These are phyloP conservation scores for Conidiobolus incongruus DNA, from an alignment of 371 early-diverging fungal species.

Conservation along the genomic window DNA sequence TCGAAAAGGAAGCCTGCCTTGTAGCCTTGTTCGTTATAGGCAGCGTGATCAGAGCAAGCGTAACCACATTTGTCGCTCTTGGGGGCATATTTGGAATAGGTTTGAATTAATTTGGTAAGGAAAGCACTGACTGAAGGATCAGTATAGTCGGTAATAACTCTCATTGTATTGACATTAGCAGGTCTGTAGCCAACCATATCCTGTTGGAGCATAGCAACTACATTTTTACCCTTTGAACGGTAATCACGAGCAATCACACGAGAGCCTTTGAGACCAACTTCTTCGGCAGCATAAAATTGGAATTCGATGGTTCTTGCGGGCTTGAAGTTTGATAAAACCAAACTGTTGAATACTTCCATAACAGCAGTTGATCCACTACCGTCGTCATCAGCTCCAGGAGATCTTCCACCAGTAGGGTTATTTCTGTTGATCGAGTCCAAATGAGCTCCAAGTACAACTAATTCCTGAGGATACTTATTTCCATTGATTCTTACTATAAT, in stretches of 20 bases:
- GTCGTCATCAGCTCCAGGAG: slow-evolving; percentile 75
- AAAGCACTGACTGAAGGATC: slow-evolving; percentile 39
- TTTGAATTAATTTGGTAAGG: slow-evolving; percentile 19
- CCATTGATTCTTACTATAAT: slow-evolving; percentile 52
- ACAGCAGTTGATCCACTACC: slow-evolving; percentile 76
- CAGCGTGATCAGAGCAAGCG: slow-evolving; percentile 66
- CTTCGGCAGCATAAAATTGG: no score
- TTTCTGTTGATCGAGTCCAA: slow-evolving; percentile 70
- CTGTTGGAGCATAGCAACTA: slow-evolving; percentile 52
- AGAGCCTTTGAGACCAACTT: slow-evolving; percentile 75
- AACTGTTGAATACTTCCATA: slow-evolving; percentile 58
- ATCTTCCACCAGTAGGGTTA: slow-evolving; percentile 51
- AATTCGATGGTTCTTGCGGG: slow-evolving; percentile 84
- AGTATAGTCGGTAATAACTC: slow-evolving; percentile 57
- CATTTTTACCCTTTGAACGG: slow-evolving; percentile 19
- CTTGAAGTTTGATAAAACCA: slow-evolving; percentile 40
- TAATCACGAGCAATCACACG: slow-evolving; percentile 61
- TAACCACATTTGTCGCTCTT: slow-evolving; percentile 32
- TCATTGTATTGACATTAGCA: slow-evolving; percentile 39
- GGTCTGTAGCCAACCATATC: slow-evolving; percentile 66
- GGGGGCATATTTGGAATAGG: slow-evolving; percentile 6
- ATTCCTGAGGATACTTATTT: slow-evolving; percentile 20
- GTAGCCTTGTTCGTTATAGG: slow-evolving; percentile 64
- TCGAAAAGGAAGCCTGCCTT: slow-evolving; percentile 69
- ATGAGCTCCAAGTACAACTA: no score